Evolutionary conservation across 1,139 yeast species (phyloP), one percentile per base, ranked within the genome.

Genomic region (Zhuliangozyma parablackwelliae): DNA sequence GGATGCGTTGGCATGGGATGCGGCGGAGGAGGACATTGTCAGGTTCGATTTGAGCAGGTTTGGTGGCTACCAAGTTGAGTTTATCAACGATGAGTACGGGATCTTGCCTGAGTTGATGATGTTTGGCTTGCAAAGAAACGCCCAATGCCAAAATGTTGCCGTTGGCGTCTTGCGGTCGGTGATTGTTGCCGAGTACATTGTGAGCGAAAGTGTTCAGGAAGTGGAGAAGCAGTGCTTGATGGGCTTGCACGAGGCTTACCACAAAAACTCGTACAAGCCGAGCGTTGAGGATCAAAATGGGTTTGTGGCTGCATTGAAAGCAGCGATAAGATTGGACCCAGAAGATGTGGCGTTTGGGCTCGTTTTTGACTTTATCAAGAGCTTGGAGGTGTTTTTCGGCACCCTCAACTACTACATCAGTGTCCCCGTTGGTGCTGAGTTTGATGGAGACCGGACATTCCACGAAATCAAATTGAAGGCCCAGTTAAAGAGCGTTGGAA

Each of bases 391-490:
- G 26, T 85, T 87, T 59, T 61, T 87, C 44, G 76, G 74, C 37
- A 78, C 81, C 20, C 70, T 85, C 51, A 72, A 80, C 43, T 88
- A 85, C 50, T 75, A 84, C 50, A 76, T 77, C 47, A 75, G 77
- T 46, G 87, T 88, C 40, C 96, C 96, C 16, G 75, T 74, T 35
- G 92, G 90, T 16, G 81, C 82, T 33, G 95, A 88, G 51, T 88
- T 83, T 59, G 92, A 84, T 49, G 95, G 85, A 53, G 96, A 88
- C 57, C 70, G 96, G 54, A 82, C 89, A 3, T 83, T 85, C 75
- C 86, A 84, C 54, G 79, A 80, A 43, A 69, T 88, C 51, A 84
- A 82, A 51, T 82, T 87, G 51, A 78, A 85, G 47, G 82, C 89
- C 34, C 86, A 79, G 57, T 71, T 88, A 57, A 76, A 83, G 68